phyloP scores from a whole-genome alignment of 768 basidiomycete genomes.

The Chalciporus piperatus region DNA sequence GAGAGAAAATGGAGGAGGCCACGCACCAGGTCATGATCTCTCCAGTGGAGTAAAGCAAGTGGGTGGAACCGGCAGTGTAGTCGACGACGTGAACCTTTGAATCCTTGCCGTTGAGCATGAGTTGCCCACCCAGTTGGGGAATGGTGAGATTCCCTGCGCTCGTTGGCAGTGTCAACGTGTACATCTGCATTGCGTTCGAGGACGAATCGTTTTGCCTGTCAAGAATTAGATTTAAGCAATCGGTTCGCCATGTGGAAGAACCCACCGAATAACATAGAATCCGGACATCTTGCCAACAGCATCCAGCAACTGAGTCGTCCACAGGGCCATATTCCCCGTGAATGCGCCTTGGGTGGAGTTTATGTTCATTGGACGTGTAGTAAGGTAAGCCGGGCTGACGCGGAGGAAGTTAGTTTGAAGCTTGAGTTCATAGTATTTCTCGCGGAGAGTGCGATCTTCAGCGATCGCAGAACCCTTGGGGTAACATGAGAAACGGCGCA shows the following conservation, averaged over 20 bases:
- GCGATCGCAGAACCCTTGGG: constrained; percentile 47
- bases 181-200: constrained; percentile 17
- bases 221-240: constrained; percentile 10
- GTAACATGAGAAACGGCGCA: background rate
- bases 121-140: constrained; percentile 42
- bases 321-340: constrained; percentile 46
- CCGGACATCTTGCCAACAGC: constrained; percentile 45
- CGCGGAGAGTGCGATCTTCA: constrained; percentile 49
- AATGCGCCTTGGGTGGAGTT: constrained; percentile 41
- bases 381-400: constrained; percentile 50
- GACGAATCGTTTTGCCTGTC: constrained; percentile 15
- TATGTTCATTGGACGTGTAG: constrained; percentile 44
- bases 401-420: constrained; percentile 49
- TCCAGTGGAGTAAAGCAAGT: constrained; percentile 45
- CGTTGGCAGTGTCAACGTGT: constrained; percentile 43
- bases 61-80: constrained; percentile 43
- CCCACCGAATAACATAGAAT: constrained; percentile 40
- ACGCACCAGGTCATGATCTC: constrained; percentile 49
- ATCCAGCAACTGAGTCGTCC: constrained; percentile 49
- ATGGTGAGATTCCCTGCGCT: constrained; percentile 42
- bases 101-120: constrained; percentile 49
- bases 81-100: constrained; percentile 53
- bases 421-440: constrained; percentile 54
- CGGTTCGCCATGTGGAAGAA: background rate
- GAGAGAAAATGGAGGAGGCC: background rate